A percentile compares a stretch with the other conserved stretches of the same genome.
Conservation (phyloP, 495 filamentous ascomycete species). For the Glutinoglossum americanum region DNA sequence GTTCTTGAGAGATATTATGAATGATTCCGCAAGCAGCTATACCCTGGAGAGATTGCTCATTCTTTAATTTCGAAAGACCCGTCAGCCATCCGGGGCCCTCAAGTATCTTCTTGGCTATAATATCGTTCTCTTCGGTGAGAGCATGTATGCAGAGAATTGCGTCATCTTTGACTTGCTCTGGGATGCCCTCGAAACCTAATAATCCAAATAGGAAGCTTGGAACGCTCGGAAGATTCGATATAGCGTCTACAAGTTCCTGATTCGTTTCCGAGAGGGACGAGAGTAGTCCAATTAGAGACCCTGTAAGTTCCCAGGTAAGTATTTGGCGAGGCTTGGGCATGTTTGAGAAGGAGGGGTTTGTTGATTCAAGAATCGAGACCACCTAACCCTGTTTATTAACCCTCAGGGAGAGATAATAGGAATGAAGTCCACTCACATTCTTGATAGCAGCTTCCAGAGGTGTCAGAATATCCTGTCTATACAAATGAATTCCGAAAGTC, state of each 20-base stretch:
- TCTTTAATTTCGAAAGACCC: slow-evolving; percentile 8
- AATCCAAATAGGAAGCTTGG: slow-evolving; percentile 29
- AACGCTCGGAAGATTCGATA: slow-evolving; percentile 23
- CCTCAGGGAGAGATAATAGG: not conserved
- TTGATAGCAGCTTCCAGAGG: slow-evolving; percentile 28
- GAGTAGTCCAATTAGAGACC: slow-evolving; percentile 23
- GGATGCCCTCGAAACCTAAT: slow-evolving; percentile 16
- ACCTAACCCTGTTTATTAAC: not conserved
- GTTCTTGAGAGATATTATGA: slow-evolving; percentile 27
- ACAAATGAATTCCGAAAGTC: slow-evolving; percentile 40
- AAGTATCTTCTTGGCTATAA: slow-evolving; percentile 8
- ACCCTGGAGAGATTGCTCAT: slow-evolving; percentile 14
- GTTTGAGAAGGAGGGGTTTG: slow-evolving; percentile 19
- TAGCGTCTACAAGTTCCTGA: slow-evolving; percentile 30
- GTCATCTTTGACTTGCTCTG: slow-evolving; percentile 18
- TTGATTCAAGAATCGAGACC: slow-evolving; percentile 16
- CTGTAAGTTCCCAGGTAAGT: slow-evolving; percentile 26
- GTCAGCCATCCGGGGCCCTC: slow-evolving; percentile 7
- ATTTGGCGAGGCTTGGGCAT: slow-evolving; percentile 26
- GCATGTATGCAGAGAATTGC: slow-evolving; percentile 24
- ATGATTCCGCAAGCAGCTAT: slow-evolving; percentile 28
- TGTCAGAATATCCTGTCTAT: slow-evolving; percentile 31
- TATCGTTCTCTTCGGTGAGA: slow-evolving; percentile 31
- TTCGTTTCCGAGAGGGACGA: slow-evolving; percentile 25
- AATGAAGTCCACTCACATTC: slow-evolving; percentile 19